Evolutionary conservation across 352 stramenopile species (phyloP).

Genomic region (Phytophthora cactorum): DNA sequence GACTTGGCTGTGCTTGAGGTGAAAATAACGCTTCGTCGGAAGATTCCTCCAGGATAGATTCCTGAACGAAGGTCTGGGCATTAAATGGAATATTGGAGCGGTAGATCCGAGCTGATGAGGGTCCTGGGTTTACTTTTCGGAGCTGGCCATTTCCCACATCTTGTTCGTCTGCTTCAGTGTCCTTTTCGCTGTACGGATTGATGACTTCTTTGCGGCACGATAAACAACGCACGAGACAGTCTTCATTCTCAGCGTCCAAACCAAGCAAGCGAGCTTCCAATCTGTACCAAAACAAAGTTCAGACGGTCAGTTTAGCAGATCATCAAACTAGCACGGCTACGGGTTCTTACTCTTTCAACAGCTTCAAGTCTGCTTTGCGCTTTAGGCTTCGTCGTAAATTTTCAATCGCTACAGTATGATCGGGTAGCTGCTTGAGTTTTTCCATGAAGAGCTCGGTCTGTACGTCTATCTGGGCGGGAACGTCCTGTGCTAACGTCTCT

Average conservation of each 20-base stretch:
- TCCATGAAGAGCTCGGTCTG: conserved; percentile 45
- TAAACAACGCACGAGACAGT: conserved; percentile 72
- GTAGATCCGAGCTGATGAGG: conserved; percentile 59
- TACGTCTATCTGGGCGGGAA: conserved; percentile 34
- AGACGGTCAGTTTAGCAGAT: neutral
- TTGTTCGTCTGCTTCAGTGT: conserved; percentile 24
- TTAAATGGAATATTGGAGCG: conserved; percentile 70
- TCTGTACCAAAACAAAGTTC: conserved; percentile 25
- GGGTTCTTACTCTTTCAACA: conserved; percentile 60
- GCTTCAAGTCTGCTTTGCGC: conserved; percentile 69
- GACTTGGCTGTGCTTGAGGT: conserved; percentile 2
- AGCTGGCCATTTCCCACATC: conserved; percentile 25
- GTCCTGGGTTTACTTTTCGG: conserved; percentile 60
- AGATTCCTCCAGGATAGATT: conserved; percentile 31
- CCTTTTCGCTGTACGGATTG: conserved; percentile 27
- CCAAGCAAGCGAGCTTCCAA: conserved; percentile 61
- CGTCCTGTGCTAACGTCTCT: conserved; percentile 30
- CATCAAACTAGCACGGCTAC: neutral
- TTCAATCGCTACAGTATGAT: conserved; percentile 55
- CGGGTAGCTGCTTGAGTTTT: conserved; percentile 50
- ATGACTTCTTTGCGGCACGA: conserved; percentile 75
- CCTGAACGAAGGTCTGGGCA: conserved; percentile 39
- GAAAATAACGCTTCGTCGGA: conserved; percentile 4
- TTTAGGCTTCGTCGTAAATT: conserved; percentile 46
- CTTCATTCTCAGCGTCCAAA: conserved; percentile 55